Evolutionary conservation across 2,329 filamentous ascomycete genomes (phyloP), one percentile per base, ranked within the genome.

Genomic region (Claviceps humidiphila): DNA sequence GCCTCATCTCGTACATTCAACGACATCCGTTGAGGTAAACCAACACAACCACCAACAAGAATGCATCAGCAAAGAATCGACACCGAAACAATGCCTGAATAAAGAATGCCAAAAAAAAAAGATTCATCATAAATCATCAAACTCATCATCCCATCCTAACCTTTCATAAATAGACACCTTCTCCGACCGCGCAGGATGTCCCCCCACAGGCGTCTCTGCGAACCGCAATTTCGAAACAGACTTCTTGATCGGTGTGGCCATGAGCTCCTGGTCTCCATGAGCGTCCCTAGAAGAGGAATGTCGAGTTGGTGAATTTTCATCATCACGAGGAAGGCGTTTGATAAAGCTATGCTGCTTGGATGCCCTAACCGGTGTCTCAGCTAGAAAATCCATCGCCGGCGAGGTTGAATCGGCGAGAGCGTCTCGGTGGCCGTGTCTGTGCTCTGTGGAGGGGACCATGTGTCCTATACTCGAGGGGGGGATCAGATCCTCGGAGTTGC

Each of bases 111-210:
- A 43, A 22, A 44, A 5, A 5, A 37, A 49, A 47, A 5, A 45
- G 30, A 51, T 52, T 68, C 65, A 64, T 68, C 55, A 66, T 63
- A 71, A 61, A 61, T 72, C 69, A 61, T 79, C 74, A 61, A 72
- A 67, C 55, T 80, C 76, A 54, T 79, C 72, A 59, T 80, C 76
- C 78, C 78, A 82, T 46, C 78, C 78, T 43, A 81, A 62, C 57
- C 67, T 68, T 58, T 77, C 69, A 58, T 76, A 82, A 50, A 81
- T 75, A 11, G 74, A 75, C 56, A 66, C 55, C 38, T 63, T 62
- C 54, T 61, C 66, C 49, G 57, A 57, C 55, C 55, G 52, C 11
- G 7, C 22, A 37, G 54, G 49, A 50, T 54, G 53, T 34, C 55
- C 49, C 6, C 53, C 51, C 26, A 58, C 44, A 30, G 58, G 56